A percentile compares a stretch with the other conserved stretches of the same genome.
phyloP scores from a whole-genome alignment of 2,329 filamentous ascomycete genomes.

The Tolypocladium guangdongense region DNA sequence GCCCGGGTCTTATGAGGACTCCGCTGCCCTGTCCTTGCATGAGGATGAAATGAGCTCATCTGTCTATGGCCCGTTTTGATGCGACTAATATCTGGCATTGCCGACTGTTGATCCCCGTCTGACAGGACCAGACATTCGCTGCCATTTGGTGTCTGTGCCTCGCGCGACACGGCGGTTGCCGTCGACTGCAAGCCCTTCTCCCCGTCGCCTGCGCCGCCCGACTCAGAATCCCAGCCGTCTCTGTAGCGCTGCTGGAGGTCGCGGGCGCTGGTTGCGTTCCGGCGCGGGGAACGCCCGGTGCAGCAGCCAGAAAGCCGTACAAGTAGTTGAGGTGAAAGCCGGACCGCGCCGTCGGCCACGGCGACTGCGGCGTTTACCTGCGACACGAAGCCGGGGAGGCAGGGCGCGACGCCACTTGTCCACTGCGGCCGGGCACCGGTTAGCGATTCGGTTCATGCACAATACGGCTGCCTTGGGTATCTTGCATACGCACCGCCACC shows the following conservation, averaged over 20 bases:
- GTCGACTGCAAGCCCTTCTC: too few relatives aligned
- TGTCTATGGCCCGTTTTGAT: too few relatives aligned
- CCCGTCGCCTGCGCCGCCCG: too few relatives aligned
- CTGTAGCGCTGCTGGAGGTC: conserved; percentile 17
- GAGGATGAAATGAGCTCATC: too few relatives aligned
- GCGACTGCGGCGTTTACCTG: conserved; percentile 22
- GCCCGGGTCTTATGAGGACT: too few relatives aligned
- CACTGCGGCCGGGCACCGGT: conserved; percentile 16
- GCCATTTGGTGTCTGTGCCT: too few relatives aligned
- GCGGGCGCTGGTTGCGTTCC: conserved; percentile 8
- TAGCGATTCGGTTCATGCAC: too few relatives aligned
- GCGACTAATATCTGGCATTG: too few relatives aligned
- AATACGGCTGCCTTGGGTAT: too few relatives aligned
- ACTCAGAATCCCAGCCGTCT: conserved; percentile 18
- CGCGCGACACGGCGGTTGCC: not conserved
- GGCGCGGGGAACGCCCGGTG: conserved; percentile 19
- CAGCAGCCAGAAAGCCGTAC: conserved; percentile 23
- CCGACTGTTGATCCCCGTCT: too few relatives aligned
- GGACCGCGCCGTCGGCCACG: conserved; percentile 23
- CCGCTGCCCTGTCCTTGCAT: too few relatives aligned
- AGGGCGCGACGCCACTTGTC: conserved; percentile 26
- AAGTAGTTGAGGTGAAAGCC: conserved; percentile 28
- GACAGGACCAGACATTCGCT: too few relatives aligned
- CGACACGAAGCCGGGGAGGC: conserved; percentile 30
- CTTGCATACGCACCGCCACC: conserved; percentile 21